Base-by-base conservation (phyloP, 768 basidiomycete species). In the Ephemerocybe angulata region DNA sequence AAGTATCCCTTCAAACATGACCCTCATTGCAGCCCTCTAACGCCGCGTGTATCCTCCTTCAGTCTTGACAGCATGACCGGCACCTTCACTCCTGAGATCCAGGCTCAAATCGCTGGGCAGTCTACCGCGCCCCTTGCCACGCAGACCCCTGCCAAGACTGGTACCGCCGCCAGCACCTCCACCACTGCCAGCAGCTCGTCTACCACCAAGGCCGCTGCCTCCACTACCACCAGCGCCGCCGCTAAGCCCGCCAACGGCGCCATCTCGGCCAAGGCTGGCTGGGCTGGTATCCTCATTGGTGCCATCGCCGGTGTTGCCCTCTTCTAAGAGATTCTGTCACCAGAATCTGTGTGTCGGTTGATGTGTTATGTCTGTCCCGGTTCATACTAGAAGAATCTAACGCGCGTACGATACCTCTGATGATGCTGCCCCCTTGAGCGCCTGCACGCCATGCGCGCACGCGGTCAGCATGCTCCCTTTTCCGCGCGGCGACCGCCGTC, bases 31-130 rank as follows among this genome's bases (percentile, higher is more conserved):
- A n/a, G 30, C 7, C 51, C 1, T 3, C 6, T 43, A 27, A 12
- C 27, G 19, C 38, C 31, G 8, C 33, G 35, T 44, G 27, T 29
- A 29, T 38, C 38, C n/a, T 25, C 22, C 54, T 22, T n/a, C 41
- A 90, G 88, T 7, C 59, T 93, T 65, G 60, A 69, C n/a, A 71
- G 76, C 54, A 92, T 92, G 91, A 79, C 76, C 3, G 92, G 92
- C 29, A 63, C 64, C 0, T 94, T 92, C 76, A 85, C 76, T 65
- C 60, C 76, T 1, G 59, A 76, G 2, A 67, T 86, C 17, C 74
- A 80, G 51, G 69, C 77, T 4, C 76, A 88, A 64, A 86, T 93
- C 61, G 72, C 74, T 40, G 86, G 84, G 25, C 77, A 83, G 60
- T 74, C 81, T 1, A 79, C 81, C 3, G 83, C 85, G 1, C 79